Percentiles rank a stretch among this genome's conserved stretches.
phyloP scores from a whole-genome alignment of 2,329 filamentous ascomycete species.

The Ceratocystis cacaofunesta region DNA sequence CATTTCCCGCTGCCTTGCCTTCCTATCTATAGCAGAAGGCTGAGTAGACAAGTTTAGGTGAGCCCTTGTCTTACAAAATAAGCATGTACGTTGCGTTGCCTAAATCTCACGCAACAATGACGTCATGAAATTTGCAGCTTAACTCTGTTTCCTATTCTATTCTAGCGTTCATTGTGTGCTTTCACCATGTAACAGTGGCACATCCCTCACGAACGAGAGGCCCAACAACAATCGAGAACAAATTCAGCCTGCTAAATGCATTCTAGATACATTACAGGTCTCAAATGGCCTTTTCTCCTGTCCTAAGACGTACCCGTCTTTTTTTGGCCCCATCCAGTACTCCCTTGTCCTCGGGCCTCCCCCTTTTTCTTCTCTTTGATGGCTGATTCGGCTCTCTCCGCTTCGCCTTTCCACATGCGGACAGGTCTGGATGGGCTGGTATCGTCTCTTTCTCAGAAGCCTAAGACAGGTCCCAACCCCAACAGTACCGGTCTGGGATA shows the following conservation, averaged over 20 bases:
- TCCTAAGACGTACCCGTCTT: background rate
- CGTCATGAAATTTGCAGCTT: background rate
- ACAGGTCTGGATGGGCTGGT: background rate
- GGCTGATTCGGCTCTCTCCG: background rate
- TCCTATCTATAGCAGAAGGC: background rate
- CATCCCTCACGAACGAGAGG: background rate
- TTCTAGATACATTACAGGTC: background rate
- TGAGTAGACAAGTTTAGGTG: background rate
- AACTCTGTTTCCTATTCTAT: background rate
- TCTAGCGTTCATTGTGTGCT: background rate
- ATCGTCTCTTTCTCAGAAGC: background rate
- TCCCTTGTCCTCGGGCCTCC: background rate
- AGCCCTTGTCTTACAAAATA: background rate
- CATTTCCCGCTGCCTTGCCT: background rate
- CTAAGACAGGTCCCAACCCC: background rate
- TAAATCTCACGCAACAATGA: background rate
- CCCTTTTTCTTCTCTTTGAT: background rate
- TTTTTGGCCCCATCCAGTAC: background rate
- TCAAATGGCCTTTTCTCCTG: background rate
- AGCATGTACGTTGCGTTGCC: background rate
- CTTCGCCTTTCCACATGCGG: background rate
- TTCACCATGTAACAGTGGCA: background rate
- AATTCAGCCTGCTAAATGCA: background rate
- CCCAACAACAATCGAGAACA: background rate
- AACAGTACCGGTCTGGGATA: background rate